These are phyloP conservation scores for Secale cereale DNA, from an alignment of 176 grass and related monocot species.

Conservation along the genomic window DNA sequence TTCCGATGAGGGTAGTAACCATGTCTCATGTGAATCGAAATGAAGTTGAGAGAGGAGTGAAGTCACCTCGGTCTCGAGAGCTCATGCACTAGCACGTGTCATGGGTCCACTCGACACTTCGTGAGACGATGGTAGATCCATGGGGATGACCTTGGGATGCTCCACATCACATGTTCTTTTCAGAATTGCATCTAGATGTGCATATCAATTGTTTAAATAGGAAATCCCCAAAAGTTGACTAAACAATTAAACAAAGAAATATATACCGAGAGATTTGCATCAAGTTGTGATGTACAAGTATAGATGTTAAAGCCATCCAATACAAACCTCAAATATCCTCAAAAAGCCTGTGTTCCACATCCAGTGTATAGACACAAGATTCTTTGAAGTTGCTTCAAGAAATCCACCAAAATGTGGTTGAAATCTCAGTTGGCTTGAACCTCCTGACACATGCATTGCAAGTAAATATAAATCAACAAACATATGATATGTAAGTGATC, in stretches of 20 bases:
- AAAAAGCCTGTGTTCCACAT: slow-evolving; percentile 80
- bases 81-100: too few species aligned
- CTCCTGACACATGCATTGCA: slow-evolving; percentile 45
- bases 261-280: neutral
- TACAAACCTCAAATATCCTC: slow-evolving; percentile 49
- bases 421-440: slow-evolving; percentile 83
- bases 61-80: too few species aligned
- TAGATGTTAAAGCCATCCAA: neutral
- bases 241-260: neutral
- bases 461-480: slow-evolving; percentile 24
- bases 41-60: too few species aligned
- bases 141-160: too few species aligned
- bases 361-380: slow-evolving; percentile 62
- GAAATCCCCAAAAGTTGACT: neutral
- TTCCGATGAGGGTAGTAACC: too few species aligned
- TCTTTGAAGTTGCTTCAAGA: slow-evolving; percentile 71
- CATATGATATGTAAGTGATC: neutral
- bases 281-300: neutral
- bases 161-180: too few species aligned
- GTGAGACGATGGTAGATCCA: too few species aligned
- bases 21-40: too few species aligned
- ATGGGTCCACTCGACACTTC: too few species aligned
- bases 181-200: too few species aligned
- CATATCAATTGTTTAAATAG: too few species aligned
- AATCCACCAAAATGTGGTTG: slow-evolving; percentile 65